phyloP scores from a whole-genome alignment of 306 rosid genomes.

The Vicia sativa region DNA sequence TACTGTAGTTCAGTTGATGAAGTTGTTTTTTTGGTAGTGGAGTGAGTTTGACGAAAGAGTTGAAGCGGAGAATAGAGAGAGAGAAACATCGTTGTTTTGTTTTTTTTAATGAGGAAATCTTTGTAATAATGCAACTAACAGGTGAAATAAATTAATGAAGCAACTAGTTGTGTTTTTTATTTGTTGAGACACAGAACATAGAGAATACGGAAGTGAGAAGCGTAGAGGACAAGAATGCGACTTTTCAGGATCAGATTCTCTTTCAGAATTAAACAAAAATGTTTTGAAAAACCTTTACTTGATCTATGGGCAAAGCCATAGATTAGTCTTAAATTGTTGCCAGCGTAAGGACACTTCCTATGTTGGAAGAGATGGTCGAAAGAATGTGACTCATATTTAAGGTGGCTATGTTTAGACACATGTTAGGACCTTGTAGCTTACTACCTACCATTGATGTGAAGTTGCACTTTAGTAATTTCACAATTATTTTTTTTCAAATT shows the following conservation, averaged over 20 bases:
- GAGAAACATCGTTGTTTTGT: constrained; percentile 15
- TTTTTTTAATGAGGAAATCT: not conserved
- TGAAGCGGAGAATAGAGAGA: not conserved
- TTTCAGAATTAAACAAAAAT: too few relatives aligned
- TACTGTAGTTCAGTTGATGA: not conserved
- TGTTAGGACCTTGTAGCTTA: constrained; percentile 8
- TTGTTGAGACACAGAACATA: constrained; percentile 35
- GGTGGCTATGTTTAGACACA: constrained; percentile 38
- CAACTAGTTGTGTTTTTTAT: not conserved
- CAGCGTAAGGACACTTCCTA: too few relatives aligned
- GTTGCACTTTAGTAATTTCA: too few relatives aligned
- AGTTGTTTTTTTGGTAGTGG: not conserved
- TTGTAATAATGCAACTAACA: not conserved
- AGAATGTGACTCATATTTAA: not conserved
- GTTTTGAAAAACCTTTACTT: too few relatives aligned
- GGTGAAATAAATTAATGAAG: constrained; percentile 13
- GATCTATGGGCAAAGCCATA: too few relatives aligned
- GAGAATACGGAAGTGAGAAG: constrained; percentile 26
- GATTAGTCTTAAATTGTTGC: too few relatives aligned
- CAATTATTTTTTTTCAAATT: too few relatives aligned
- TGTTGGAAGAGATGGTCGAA: too few relatives aligned
- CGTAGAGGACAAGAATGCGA: constrained; percentile 25
- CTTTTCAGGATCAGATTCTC: too few relatives aligned
- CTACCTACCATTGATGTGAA: constrained; percentile 13
- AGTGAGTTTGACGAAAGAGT: not conserved